Evolutionary conservation across 1,284 basidiomycete species (phyloP).

Genomic region (Melampsora larici-populina): DNA sequence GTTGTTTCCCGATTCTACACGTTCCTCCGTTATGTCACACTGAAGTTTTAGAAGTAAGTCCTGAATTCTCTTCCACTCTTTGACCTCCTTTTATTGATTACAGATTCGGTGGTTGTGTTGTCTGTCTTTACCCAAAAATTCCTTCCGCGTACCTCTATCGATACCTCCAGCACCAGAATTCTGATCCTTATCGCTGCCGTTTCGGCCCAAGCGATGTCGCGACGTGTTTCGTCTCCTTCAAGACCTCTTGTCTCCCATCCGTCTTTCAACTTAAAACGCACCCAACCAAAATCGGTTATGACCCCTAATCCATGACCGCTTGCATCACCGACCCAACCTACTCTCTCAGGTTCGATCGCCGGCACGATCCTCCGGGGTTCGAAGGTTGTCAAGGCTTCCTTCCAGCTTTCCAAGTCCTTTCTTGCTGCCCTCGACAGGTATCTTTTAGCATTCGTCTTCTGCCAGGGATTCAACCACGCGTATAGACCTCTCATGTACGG

Average conservation of each 20-base stretch:
- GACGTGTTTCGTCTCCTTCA: not conserved
- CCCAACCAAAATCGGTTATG: not conserved
- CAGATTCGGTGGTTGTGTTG: no score
- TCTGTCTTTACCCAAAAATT: no score
- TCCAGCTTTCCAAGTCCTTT: not conserved
- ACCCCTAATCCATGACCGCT: not conserved
- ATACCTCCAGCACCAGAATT: not conserved
- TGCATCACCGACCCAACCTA: slow-evolving; percentile 2
- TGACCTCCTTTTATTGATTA: no score
- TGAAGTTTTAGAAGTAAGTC: no score
- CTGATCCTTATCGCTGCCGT: not conserved
- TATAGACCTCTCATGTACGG: no score
- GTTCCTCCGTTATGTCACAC: no score
- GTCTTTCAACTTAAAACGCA: not conserved
- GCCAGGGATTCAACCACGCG: not conserved
- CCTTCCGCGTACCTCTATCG: not conserved
- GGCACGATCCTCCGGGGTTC: not conserved
- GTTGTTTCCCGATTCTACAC: not conserved
- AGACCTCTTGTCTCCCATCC: no score
- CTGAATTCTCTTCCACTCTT: no score
- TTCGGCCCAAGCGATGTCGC: slow-evolving; percentile 1
- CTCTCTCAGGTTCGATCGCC: not conserved
- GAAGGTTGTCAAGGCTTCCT: not conserved
- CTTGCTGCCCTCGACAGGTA: not conserved
- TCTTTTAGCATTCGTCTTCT: not conserved